A percentile compares a stretch with the other conserved stretches of the same genome.
Conservation (phyloP, 192 early-diverging fungal genomes). For the Mortierella hygrophila region DNA sequence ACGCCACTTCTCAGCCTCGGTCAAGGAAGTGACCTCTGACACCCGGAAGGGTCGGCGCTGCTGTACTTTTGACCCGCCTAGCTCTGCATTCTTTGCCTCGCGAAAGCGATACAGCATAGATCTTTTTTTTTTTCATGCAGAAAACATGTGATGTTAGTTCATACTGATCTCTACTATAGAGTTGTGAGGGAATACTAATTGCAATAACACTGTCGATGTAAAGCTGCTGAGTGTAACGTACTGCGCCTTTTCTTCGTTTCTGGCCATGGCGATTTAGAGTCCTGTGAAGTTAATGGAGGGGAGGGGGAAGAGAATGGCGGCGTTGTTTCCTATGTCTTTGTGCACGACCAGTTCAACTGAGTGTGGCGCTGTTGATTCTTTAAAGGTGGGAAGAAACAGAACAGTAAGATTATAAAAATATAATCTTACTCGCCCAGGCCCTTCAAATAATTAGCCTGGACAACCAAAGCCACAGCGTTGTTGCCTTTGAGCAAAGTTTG, state of each 20-base stretch:
- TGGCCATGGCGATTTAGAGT: constrained; percentile 71
- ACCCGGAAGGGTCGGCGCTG: constrained; percentile 85
- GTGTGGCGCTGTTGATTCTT: too few relatives aligned
- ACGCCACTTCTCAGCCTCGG: constrained; percentile 94
- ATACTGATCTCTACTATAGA: background rate
- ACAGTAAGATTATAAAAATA: background rate
- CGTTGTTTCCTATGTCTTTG: background rate
- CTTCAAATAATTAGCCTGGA: background rate
- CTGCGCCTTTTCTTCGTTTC: constrained; percentile 99
- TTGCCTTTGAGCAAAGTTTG: background rate
- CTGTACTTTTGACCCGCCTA: constrained; percentile 73
- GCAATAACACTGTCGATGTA: background rate
- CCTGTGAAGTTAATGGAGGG: background rate
- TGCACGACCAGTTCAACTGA: background rate
- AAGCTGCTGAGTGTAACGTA: constrained; percentile 29
- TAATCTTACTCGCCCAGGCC: background rate
- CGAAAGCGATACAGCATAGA: constrained; percentile 98
- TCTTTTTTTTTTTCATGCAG: constrained; percentile 15
- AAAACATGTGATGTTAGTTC: background rate
- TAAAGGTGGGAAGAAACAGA: background rate
- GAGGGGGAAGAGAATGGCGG: background rate
- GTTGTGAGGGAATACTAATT: background rate
- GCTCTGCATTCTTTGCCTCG: constrained; percentile 89
- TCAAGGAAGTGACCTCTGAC: constrained; percentile 73
- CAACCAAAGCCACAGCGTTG: too few relatives aligned